Conservation (phyloP, 106 monocot genomes). For the Ottelia alismoides region DNA sequence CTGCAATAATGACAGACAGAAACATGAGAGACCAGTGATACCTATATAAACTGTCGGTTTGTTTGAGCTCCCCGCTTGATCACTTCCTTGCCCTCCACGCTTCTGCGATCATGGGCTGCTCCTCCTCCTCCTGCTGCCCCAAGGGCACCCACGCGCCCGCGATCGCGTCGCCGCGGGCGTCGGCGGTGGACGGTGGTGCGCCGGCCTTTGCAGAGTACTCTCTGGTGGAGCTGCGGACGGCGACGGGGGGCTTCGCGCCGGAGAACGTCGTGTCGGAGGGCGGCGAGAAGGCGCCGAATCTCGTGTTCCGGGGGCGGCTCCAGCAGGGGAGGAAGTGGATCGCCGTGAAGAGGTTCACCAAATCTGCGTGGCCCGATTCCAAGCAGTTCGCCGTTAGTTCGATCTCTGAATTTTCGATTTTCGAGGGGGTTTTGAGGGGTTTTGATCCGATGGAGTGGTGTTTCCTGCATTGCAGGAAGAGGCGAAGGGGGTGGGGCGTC, state of each 20-base stretch:
- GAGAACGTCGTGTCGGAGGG: slow-evolving; percentile 73
- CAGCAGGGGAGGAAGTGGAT: slow-evolving; percentile 39
- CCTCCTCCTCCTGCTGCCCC: slow-evolving; percentile 6
- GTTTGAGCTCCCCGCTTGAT: no score
- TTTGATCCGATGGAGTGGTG: neutral
- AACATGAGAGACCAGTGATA: no score
- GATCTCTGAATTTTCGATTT: neutral
- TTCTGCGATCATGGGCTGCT: neutral
- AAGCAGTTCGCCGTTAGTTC: slow-evolving; percentile 60
- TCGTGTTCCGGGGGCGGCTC: slow-evolving; percentile 62
- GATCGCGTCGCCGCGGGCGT: neutral
- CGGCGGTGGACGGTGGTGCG: slow-evolving; percentile 19
- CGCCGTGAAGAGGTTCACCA: slow-evolving; percentile 82
- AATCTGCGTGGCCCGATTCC: slow-evolving; percentile 69
- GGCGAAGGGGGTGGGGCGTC: slow-evolving; percentile 38
- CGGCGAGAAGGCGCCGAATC: slow-evolving; percentile 77
- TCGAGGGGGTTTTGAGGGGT: neutral
- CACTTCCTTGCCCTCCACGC: no score
- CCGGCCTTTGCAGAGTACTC: slow-evolving; percentile 54
- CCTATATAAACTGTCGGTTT: no score
- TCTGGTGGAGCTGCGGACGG: slow-evolving; percentile 38
- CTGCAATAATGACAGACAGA: no score
- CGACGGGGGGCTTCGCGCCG: slow-evolving; percentile 40
- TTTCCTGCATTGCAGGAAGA: slow-evolving; percentile 33
- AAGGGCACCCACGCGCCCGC: slow-evolving; percentile 25